Evolutionary conservation across 1,284 basidiomycete species (phyloP), one percentile per base, ranked within the genome.

Genomic region (Boletellus deceptivus): DNA sequence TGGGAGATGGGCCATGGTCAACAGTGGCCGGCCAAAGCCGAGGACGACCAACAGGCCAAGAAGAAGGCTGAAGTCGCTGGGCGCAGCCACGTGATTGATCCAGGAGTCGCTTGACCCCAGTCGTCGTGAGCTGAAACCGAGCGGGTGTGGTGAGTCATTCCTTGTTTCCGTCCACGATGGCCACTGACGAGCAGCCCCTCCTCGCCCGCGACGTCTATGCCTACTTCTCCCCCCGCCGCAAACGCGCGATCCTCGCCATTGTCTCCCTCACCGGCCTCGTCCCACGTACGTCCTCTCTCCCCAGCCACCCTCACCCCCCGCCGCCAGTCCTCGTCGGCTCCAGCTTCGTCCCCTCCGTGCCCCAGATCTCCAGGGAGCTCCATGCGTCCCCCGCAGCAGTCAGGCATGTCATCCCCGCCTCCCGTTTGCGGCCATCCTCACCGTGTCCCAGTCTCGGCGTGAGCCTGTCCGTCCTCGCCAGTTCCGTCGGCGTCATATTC

Each of bases 301-400:
- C 18, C 29, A 11, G 22, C 22, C 18, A 5, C 3, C 7, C 34
- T 7, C 18, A 8, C 8, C 25, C 25, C 8, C 3, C 10, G n/a
- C 31, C 2, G 29, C 11, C 59, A 80, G 77, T 75, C 45, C 70
- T 80, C 53, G 69, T 77, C 11, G 65, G 72, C 6, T 70, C 68
- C 0, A 70, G 69, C 25, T 79, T 78, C 57, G 67, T 79, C 11
- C 78, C 79, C 0, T 74, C 72, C 2, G 75, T 80, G 43, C 75
- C 74, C 0, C 65, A 73, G 38, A 72, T 80, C 34, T 65, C 72
- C 1, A 54, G 53, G 7, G 76, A 80, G 38, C 62, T 80, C 20
- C 9, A 67, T 43, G 68, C 75, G 0, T 64, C 74, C 0, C 59
- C 66, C 0, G 57, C 70, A 11, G 58, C 72, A 14, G 70, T 78